Evolutionary conservation across 2,329 filamentous ascomycete species (phyloP), one percentile per base, ranked within the genome.

Genomic region (Neopestalotiopsis sp.): DNA sequence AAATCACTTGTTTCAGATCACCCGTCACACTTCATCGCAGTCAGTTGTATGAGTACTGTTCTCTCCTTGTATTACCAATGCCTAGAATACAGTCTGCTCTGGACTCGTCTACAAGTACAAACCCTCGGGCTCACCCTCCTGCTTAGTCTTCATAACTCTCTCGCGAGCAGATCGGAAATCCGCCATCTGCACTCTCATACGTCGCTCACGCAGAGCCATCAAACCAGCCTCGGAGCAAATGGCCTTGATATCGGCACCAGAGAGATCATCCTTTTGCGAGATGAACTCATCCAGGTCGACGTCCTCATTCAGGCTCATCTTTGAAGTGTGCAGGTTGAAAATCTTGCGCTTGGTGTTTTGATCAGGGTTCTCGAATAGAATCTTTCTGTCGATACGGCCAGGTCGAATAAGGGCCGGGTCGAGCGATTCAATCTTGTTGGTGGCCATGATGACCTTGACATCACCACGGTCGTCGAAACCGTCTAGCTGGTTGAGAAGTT

Each of bases 231-330:
- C 96, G 38, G 95, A 97, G 84, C 96, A 99, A 77, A 99, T 99
- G 62, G 96, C 96, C 84, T 98, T 97, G 87, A 99, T 98, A 82
- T 99, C 96, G 45, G 96, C 96, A 81, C 96, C 96, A 4, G 93
- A 97, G 7, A 99, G 87, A 76, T 99, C 97, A 76, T 99, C 96
- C 88, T 99, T 99, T 81, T 98, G 95, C 72, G 91, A 95, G 80
- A 99, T 98, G 79, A 99, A 98, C 83, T 99, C 96, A 76, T 99
- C 96, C 61, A 99, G 87, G 72, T 99, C 97, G n/a, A 99, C 96
- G 74, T 99, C 97, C 71, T 95, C 92, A 75, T 94, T 94, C 56
- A 99, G 87, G 66, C 90, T 97, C 96, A 99, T 99, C 89, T 99
- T 99, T 79, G 93, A 97, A 2, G 96, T 99, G 84, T 99, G 96